Evolutionary conservation across 495 filamentous ascomycete genomes (phyloP).

Genomic region (Aspergillus asperescens): DNA sequence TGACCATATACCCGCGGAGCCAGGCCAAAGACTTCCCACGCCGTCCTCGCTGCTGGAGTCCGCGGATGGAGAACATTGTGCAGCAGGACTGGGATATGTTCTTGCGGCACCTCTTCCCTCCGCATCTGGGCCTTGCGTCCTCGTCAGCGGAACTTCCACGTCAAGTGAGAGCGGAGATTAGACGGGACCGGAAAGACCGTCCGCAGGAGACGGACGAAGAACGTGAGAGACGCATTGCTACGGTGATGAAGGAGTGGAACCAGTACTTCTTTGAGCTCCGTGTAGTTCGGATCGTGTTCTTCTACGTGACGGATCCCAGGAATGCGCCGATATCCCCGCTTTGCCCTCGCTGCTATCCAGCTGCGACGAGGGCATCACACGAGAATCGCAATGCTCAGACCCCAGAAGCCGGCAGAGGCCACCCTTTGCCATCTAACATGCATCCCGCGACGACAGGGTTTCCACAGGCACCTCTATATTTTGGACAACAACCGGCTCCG

Average conservation of each 20-base stretch:
- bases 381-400: slow-evolving; percentile 11
- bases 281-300: slow-evolving; percentile 31
- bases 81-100: slow-evolving; percentile 51
- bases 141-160: slow-evolving; percentile 37
- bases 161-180: slow-evolving; percentile 37
- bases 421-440: background rate
- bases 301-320: slow-evolving; percentile 37
- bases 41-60: slow-evolving; percentile 40
- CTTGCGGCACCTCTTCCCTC: slow-evolving; percentile 43
- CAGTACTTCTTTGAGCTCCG: slow-evolving; percentile 47
- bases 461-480: slow-evolving; percentile 11
- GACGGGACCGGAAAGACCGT: slow-evolving; percentile 40
- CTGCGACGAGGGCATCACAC: slow-evolving; percentile 34
- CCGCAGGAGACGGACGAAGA: slow-evolving; percentile 42
- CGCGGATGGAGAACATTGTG: slow-evolving; percentile 34
- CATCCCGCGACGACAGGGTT: slow-evolving; percentile 17
- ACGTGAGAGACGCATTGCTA: slow-evolving; percentile 36
- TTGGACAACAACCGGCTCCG: slow-evolving; percentile 16
- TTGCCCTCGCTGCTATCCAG: slow-evolving; percentile 43
- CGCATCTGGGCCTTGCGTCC: slow-evolving; percentile 38
- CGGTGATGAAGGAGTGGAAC: slow-evolving; percentile 49
- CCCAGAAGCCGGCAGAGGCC: slow-evolving; percentile 11
- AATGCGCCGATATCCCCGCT: slow-evolving; percentile 38
- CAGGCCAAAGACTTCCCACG: slow-evolving; percentile 44
- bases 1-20: slow-evolving; percentile 43